A percentile compares a stretch with the other conserved stretches of the same genome.
Evolutionary conservation across 768 basidiomycete genomes (phyloP).

Genomic region (Sutorius australiensis): DNA sequence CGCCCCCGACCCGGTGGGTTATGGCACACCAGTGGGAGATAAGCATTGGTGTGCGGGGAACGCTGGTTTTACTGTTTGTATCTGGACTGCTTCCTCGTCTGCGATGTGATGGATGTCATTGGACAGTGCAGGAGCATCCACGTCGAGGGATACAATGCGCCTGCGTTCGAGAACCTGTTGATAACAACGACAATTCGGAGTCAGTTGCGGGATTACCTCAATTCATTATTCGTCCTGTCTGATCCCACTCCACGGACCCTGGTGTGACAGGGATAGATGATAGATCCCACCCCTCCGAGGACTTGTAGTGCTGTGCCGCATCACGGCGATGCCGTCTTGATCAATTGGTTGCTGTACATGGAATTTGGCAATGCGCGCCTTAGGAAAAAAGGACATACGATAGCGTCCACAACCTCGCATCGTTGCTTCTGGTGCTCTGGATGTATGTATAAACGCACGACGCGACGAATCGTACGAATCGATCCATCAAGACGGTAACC

Average conservation of each 20-base stretch:
- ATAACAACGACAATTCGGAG: neutral
- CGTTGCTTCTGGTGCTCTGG: conserved; percentile 1
- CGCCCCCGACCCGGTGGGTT: neutral
- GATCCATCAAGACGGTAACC: neutral
- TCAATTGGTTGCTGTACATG: neutral
- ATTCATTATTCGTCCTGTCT: neutral
- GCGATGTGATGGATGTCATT: neutral
- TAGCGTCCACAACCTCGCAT: neutral
- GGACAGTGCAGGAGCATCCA: neutral
- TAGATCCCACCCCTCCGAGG: conserved; percentile 4
- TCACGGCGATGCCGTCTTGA: neutral
- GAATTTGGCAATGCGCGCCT: neutral
- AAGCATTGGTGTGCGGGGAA: neutral
- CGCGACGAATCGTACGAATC: neutral
- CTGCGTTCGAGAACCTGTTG: neutral
- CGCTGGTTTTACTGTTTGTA: no score
- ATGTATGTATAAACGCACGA: neutral
- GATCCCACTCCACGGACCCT: neutral
- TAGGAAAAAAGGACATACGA: neutral
- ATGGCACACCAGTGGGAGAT: neutral
- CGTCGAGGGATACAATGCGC: neutral
- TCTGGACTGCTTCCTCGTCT: no score
- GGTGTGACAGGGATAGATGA: neutral
- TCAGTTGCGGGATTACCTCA: conserved; percentile 2
- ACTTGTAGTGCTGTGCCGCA: conserved; percentile 1